Percentiles rank a stretch among this genome's conserved stretches.
phyloP scores from a whole-genome alignment of 2,329 filamentous ascomycete species.

The Fusarium decemcellulare region DNA sequence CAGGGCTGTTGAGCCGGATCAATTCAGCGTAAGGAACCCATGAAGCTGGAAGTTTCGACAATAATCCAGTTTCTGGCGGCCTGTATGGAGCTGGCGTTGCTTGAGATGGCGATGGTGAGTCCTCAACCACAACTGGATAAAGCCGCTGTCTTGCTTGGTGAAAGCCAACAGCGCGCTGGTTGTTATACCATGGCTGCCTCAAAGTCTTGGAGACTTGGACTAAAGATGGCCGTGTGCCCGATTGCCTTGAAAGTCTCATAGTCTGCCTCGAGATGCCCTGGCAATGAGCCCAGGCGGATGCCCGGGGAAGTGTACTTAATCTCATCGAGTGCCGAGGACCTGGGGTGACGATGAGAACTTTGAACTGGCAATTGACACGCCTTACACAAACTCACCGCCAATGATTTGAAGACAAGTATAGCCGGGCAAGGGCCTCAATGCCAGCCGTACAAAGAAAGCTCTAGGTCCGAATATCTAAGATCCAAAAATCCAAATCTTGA shows the following conservation, averaged over 20 bases:
- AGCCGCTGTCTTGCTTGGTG: constrained; percentile 43
- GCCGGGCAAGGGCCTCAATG: constrained; percentile 11
- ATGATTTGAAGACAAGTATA: background rate
- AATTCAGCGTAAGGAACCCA: constrained; percentile 88
- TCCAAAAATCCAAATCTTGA: constrained; percentile 26
- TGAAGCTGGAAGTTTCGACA: constrained; percentile 77
- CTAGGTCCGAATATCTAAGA: constrained; percentile 13
- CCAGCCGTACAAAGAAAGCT: constrained; percentile 8
- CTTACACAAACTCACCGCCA: constrained; percentile 27
- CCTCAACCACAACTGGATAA: constrained; percentile 29
- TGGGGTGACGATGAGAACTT: constrained; percentile 19
- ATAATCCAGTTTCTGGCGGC: constrained; percentile 79
- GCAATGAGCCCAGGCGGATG: constrained; percentile 42
- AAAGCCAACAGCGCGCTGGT: constrained; percentile 39
- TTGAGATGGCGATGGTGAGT: constrained; percentile 23
- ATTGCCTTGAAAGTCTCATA: constrained; percentile 18
- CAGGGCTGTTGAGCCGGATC: constrained; percentile 84
- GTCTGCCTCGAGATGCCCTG: constrained; percentile 34
- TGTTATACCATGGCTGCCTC: constrained; percentile 26
- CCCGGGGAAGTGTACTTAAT: constrained; percentile 38
- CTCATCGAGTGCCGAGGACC: constrained; percentile 39
- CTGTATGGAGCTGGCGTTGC: constrained; percentile 62
- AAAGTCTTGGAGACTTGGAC: constrained; percentile 8
- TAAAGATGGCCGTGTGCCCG: constrained; percentile 20
- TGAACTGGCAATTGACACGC: constrained; percentile 13